Conservation (phyloP, 2,329 filamentous ascomycete genomes). For the Periconia digitata region DNA sequence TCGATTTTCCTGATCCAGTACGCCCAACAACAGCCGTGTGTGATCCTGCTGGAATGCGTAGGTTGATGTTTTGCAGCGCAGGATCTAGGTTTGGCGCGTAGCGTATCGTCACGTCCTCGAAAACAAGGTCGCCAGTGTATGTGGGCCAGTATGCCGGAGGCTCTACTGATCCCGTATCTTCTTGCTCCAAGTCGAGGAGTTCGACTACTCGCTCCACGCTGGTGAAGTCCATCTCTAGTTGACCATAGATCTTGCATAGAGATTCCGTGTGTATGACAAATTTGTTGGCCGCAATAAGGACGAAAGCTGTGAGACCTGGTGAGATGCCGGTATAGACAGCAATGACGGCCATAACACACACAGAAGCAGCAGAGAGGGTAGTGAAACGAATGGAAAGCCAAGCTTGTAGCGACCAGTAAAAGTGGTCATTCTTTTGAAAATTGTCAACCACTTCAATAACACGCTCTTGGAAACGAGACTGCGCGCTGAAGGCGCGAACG, state of each 20-base stretch:
- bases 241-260: slow-evolving; percentile 78
- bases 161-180: slow-evolving; percentile 65
- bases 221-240: slow-evolving; percentile 89
- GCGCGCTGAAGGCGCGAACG: slow-evolving; percentile 79
- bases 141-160: slow-evolving; percentile 79
- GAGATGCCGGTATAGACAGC: slow-evolving; percentile 75
- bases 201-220: slow-evolving; percentile 86
- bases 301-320: slow-evolving; percentile 79
- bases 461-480: slow-evolving; percentile 75
- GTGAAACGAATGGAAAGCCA: slow-evolving; percentile 85
- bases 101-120: slow-evolving; percentile 74
- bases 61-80: slow-evolving; percentile 67
- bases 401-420: slow-evolving; percentile 84
- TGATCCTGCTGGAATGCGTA: slow-evolving; percentile 76
- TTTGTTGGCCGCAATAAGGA: slow-evolving; percentile 70
- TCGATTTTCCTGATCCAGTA: slow-evolving; percentile 78
- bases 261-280: slow-evolving; percentile 69
- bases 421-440: slow-evolving; percentile 94
- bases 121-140: slow-evolving; percentile 70
- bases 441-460: slow-evolving; percentile 81
- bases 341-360: slow-evolving; percentile 71
- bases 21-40: slow-evolving; percentile 79
- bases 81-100: slow-evolving; percentile 79
- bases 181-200: slow-evolving; percentile 75
- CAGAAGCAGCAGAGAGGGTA: slow-evolving; percentile 69